Base-by-base conservation (phyloP, 139 green algal species). In the Spirogloea muscicola region DNA sequence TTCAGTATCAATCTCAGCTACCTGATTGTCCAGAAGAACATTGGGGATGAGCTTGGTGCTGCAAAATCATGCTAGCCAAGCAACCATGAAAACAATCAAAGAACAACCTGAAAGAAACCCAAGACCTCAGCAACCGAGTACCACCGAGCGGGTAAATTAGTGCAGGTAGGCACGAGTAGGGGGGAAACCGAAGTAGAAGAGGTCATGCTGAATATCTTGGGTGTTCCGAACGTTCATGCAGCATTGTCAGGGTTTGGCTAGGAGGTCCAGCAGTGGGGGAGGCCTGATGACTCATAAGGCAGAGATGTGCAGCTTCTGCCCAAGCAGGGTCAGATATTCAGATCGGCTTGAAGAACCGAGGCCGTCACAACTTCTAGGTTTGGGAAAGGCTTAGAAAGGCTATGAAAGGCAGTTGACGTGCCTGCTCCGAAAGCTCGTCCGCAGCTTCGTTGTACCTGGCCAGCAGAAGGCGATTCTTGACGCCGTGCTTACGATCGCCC, bases 381-480 rank as follows among this genome's bases (percentile, higher is more conserved):
- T 21, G 21, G n/a, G n/a, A n/a, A 55, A 21, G 21, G 21, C 46
- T 21, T 21, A 55, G 21, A 55, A 21, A 55, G n/a, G n/a, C 21
- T 31, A 55, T 31, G n/a, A n/a, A n/a, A n/a, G n/a, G n/a, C n/a
- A n/a, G n/a, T n/a, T 39, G 6, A 62, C 52, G 7, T 62, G 40
- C 52, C 40, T 33, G 7, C 40, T 62, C 52, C 9, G 52, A 62
- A 62, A 62, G 52, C 52, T 62, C 52, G 7, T 33, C 6, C 31
- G 5, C 9, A 5, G 38, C 52, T 7, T 33, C 42, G 41, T 51
- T 60, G 60, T 68, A 70, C 9, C 42, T 57, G 7, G 60, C 60
- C 6, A 70, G 31, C 5, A 70, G 5, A 7, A 70, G 60, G 37
- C 9, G 5, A 33, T 70, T 70, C 60, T 60, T 57, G 18, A 70